phyloP scores from a whole-genome alignment of 805 yeast species.

The Teunomyces stri region DNA sequence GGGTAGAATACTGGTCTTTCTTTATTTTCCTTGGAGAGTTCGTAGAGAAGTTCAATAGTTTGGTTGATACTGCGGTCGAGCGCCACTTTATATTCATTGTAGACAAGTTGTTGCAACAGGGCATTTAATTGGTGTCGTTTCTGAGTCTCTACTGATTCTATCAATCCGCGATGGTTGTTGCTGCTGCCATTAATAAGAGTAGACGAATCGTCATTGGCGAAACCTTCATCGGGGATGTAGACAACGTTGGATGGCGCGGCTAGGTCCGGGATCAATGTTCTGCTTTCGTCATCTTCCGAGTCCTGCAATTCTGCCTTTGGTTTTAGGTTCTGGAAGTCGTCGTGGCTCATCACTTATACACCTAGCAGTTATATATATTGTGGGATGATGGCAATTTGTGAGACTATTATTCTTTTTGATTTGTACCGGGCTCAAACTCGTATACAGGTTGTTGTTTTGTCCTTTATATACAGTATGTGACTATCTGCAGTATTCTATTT shows the following conservation, averaged over 20 bases:
- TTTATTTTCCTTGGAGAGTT: constrained; percentile 55
- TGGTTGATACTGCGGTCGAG: constrained; percentile 60
- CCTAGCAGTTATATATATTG: background rate
- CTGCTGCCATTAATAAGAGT: constrained; percentile 29
- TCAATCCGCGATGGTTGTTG: background rate
- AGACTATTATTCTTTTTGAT: background rate
- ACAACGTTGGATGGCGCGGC: constrained; percentile 18
- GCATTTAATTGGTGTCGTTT: constrained; percentile 31
- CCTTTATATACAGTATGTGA: too few species aligned
- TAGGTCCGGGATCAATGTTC: constrained; percentile 8
- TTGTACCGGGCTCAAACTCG: background rate
- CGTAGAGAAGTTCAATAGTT: constrained; percentile 49
- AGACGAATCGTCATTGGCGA: constrained; percentile 27
- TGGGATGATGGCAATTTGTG: constrained; percentile 4
- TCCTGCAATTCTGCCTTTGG: background rate
- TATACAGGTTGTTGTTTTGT: background rate
- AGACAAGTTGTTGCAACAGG: constrained; percentile 70
- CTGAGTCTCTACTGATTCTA: background rate
- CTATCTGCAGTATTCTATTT: too few species aligned
- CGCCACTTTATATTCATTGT: constrained; percentile 67
- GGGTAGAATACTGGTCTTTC: constrained; percentile 66
- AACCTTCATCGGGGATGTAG: constrained; percentile 35
- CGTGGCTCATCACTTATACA: background rate
- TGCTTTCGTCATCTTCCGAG: constrained; percentile 11
- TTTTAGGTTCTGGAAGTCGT: constrained; percentile 5